phyloP scores from a whole-genome alignment of 768 basidiomycete genomes.

The Neoboletus subvelutipes region DNA sequence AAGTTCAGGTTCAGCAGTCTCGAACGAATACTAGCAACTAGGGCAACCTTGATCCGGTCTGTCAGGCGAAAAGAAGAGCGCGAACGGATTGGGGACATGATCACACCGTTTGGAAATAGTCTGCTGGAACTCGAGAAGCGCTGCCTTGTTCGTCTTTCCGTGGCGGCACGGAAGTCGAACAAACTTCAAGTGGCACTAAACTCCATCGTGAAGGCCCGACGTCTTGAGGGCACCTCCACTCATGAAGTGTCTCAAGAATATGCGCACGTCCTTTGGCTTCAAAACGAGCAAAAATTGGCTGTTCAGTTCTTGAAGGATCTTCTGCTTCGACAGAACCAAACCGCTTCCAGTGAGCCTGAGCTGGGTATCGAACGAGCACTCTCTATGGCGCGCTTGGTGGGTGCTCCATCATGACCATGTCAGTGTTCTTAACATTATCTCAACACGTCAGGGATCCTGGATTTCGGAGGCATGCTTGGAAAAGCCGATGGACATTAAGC shows the following conservation, averaged over 20 bases:
- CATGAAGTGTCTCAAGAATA: conserved; percentile 75
- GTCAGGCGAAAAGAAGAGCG: conserved; percentile 67
- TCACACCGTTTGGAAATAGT: conserved; percentile 48
- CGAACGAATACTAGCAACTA: conserved; percentile 78
- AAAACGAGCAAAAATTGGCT: conserved; percentile 81
- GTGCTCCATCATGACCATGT: conserved; percentile 19
- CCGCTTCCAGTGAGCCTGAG: conserved; percentile 12
- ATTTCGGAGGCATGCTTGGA: conserved; percentile 81
- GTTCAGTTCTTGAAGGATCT: conserved; percentile 64
- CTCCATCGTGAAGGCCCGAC: conserved; percentile 74
- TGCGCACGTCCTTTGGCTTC: conserved; percentile 86
- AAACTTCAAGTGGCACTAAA: conserved; percentile 85
- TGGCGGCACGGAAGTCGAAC: conserved; percentile 64
- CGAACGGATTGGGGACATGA: conserved; percentile 71
- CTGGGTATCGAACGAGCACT: conserved; percentile 37
- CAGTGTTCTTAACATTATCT: background rate
- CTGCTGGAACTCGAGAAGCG: conserved; percentile 62
- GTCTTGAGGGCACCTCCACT: conserved; percentile 46
- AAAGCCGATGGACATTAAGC: conserved; percentile 69
- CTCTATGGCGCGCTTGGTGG: conserved; percentile 64
- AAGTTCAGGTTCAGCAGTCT: conserved; percentile 64
- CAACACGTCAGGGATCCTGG: conserved; percentile 75
- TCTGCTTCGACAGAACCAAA: conserved; percentile 15
- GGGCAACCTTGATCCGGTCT: conserved; percentile 78
- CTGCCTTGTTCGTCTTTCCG: conserved; percentile 70